Evolutionary conservation across 1,139 yeast genomes (phyloP).

Genomic region (Blastobotrys arbuscula): DNA sequence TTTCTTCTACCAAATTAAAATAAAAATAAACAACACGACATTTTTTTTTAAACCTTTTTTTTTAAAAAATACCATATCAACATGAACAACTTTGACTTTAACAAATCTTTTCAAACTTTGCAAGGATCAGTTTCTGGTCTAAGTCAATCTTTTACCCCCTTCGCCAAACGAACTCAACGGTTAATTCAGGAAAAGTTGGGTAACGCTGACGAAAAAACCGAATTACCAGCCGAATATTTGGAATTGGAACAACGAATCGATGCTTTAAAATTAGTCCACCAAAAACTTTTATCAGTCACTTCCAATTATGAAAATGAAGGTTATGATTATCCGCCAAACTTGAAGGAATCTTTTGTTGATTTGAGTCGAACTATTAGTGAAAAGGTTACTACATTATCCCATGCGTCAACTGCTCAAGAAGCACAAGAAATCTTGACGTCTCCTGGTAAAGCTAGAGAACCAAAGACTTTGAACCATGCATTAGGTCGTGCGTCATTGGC

Average conservation of each 20-base stretch:
- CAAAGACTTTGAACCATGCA: slow-evolving; percentile 83
- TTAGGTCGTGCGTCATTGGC: slow-evolving; percentile 68
- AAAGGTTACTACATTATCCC: slow-evolving; percentile 63
- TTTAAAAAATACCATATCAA: slow-evolving; percentile 8
- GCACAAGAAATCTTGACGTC: slow-evolving; percentile 69
- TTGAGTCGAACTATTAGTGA: slow-evolving; percentile 63
- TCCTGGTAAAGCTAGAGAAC: slow-evolving; percentile 54
- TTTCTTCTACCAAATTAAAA: not conserved
- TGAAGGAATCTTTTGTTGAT: slow-evolving; percentile 65
- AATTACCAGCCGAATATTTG: slow-evolving; percentile 74
- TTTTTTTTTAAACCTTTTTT: not conserved
- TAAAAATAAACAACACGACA: not conserved
- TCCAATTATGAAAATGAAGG: slow-evolving; percentile 68
- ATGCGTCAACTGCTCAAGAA: slow-evolving; percentile 74
- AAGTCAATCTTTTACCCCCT: slow-evolving; percentile 44
- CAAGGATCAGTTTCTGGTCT: slow-evolving; percentile 36
- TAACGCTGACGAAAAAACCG: slow-evolving; percentile 72
- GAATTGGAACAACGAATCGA: slow-evolving; percentile 74
- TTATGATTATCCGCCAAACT: slow-evolving; percentile 81
- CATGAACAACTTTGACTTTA: slow-evolving; percentile 35
- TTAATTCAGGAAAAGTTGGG: slow-evolving; percentile 76
- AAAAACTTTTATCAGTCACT: slow-evolving; percentile 67
- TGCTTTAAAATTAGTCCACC: slow-evolving; percentile 65
- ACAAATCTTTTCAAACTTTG: slow-evolving; percentile 36
- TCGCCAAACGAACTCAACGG: slow-evolving; percentile 79